These are phyloP conservation scores for Cutaneotrichosporon spelunceum DNA, from an alignment of 1,284 basidiomycete genomes.

Conservation along the genomic window DNA sequence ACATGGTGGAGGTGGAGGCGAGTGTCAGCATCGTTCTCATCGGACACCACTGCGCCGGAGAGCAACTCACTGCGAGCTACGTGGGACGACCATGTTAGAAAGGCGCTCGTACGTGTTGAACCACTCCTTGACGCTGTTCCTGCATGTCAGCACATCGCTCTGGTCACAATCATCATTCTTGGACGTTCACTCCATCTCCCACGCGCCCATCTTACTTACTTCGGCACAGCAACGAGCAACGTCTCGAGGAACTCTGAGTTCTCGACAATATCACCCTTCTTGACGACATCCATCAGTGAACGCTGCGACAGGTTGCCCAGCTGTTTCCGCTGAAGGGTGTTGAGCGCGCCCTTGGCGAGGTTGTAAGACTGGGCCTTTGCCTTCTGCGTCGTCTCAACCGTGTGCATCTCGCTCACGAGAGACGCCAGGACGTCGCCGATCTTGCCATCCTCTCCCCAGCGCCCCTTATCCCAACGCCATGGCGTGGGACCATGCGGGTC, in stretches of 20 bases:
- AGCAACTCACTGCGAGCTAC: constrained; percentile 71
- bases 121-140: constrained; percentile 84
- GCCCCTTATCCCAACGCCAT: constrained; percentile 84
- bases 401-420: constrained; percentile 80
- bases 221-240: constrained; percentile 88
- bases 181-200: neutral
- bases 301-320: constrained; percentile 90
- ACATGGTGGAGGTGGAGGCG: neutral
- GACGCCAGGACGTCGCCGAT: constrained; percentile 76
- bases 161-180: neutral
- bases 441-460: constrained; percentile 76
- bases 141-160: constrained; percentile 46
- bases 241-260: constrained; percentile 94
- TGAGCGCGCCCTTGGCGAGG: constrained; percentile 85
- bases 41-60: neutral
- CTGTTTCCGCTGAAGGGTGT: constrained; percentile 93
- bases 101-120: constrained; percentile 82
- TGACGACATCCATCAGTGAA: constrained; percentile 80
- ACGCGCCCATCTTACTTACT: constrained; percentile 56
- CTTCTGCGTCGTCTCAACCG: constrained; percentile 85
- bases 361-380: constrained; percentile 89
- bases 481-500: constrained; percentile 15
- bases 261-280: constrained; percentile 67
- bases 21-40: constrained; percentile 7
- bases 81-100: constrained; percentile 88